Percentiles rank a stretch among this genome's conserved stretches.
phyloP scores from a whole-genome alignment of 2,329 filamentous ascomycete species.

The Fusarium tuaranense region DNA sequence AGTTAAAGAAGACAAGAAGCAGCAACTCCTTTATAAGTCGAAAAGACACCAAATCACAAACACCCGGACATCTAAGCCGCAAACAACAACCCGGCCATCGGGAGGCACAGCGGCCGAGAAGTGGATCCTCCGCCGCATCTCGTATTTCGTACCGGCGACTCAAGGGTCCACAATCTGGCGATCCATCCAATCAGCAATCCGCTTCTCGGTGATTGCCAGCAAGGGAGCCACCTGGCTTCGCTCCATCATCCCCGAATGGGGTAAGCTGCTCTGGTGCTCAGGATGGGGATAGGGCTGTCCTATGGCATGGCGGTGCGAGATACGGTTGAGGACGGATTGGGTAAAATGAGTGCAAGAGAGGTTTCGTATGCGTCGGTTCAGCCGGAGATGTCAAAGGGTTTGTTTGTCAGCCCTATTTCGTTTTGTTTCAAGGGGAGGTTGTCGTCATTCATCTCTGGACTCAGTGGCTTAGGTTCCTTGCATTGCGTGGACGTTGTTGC shows the following conservation, averaged over 20 bases:
- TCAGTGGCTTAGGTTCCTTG: neutral
- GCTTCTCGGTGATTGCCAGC: neutral
- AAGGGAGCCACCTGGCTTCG: conserved; percentile 15
- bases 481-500: neutral
- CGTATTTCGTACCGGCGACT: conserved; percentile 38
- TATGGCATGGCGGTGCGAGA: conserved; percentile 15
- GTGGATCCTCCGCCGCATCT: conserved; percentile 26
- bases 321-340: conserved; percentile 11
- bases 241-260: conserved; percentile 31
- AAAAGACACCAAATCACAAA: neutral
- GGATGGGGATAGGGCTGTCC: conserved; percentile 4
- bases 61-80: neutral
- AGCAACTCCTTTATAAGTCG: neutral
- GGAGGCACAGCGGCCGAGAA: conserved; percentile 18
- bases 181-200: conserved; percentile 13
- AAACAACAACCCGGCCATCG: conserved; percentile 12
- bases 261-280: neutral
- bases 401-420: neutral
- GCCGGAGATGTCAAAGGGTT: neutral
- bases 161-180: neutral
- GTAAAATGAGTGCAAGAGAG: neutral
- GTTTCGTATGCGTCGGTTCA: neutral
- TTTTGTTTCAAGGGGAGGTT: neutral
- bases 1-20: neutral
- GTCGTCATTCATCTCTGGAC: neutral